Evolutionary conservation across 2,329 filamentous ascomycete genomes (phyloP).

Genomic region (Celoporthe dispersa): DNA sequence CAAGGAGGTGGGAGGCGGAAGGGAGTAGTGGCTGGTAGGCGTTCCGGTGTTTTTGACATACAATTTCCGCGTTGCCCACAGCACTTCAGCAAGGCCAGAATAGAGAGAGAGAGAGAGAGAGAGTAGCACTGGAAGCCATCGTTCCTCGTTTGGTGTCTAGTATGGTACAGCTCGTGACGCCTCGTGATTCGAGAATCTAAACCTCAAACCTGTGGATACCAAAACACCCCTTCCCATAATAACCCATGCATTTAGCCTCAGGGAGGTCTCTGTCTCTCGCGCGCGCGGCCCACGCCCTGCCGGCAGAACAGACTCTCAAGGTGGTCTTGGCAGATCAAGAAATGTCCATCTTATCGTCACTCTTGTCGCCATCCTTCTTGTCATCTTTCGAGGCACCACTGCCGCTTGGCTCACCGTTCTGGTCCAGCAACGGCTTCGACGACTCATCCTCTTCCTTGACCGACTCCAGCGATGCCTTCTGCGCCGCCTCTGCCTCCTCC

Average conservation of each 20-base stretch:
- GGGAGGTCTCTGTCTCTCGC: background rate
- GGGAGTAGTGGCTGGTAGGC: conserved; percentile 8
- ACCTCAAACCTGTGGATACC: conserved; percentile 2
- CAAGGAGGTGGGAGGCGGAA: background rate
- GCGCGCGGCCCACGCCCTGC: background rate
- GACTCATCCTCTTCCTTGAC: conserved; percentile 81
- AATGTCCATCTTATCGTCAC: conserved; percentile 85
- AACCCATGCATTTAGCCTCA: background rate
- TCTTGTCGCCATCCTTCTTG: conserved; percentile 50
- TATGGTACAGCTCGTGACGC: conserved; percentile 19
- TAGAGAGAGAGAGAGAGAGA: conserved; percentile 27
- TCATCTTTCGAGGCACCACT: conserved; percentile 46
- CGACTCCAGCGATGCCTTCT: conserved; percentile 76
- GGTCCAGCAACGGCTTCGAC: conserved; percentile 63
- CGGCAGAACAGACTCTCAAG: conserved; percentile 1
- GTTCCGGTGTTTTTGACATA: conserved; percentile 23
- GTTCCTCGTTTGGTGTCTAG: conserved; percentile 25
- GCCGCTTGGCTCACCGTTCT: conserved; percentile 67
- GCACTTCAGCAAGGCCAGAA: background rate
- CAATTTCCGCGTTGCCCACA: conserved; percentile 18
- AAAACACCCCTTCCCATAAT: background rate
- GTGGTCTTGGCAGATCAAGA: conserved; percentile 55
- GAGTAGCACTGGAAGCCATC: conserved; percentile 21
- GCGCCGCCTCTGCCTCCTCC: conserved; percentile 82
- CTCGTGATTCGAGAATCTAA: conserved; percentile 6